Evolutionary conservation across 176 grass and related monocot species (phyloP).

Genomic region (Aegilops tauschii): DNA sequence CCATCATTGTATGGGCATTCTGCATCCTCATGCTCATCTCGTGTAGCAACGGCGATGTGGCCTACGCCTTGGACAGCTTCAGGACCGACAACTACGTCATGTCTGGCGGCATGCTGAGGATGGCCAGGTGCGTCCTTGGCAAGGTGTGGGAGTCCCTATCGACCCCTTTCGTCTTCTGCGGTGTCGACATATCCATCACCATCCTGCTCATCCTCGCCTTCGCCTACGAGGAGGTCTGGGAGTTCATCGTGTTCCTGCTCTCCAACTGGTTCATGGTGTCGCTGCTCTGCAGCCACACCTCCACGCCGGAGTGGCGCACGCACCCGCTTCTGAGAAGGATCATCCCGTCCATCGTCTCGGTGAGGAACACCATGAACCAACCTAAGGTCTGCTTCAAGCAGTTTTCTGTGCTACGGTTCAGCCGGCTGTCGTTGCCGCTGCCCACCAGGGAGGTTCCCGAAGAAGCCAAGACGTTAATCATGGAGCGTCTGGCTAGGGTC

Average conservation of each 20-base stretch:
- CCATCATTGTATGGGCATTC: background rate
- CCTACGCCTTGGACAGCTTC: background rate
- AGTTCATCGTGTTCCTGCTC: background rate
- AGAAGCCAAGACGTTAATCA: no score
- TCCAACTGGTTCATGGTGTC: constrained; percentile 26
- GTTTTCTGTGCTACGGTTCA: no score
- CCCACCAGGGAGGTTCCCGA: no score
- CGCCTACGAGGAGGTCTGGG: background rate
- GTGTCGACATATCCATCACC: background rate
- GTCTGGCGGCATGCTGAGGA: accelerated
- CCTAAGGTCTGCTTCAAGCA: no score
- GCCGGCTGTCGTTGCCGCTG: no score
- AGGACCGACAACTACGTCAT: background rate
- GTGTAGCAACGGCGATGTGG: background rate
- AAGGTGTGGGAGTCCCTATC: no score
- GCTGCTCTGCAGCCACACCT: background rate
- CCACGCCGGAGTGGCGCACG: background rate
- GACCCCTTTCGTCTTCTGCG: background rate
- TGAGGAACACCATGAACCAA: background rate
- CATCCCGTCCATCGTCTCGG: background rate
- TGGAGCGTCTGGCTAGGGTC: no score
- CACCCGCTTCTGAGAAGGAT: background rate
- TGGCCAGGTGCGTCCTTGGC: background rate
- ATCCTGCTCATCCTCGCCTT: background rate
- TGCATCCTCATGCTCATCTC: background rate